Evolutionary conservation across 192 early-diverging fungal species (phyloP), one percentile per base, ranked within the genome.

Genomic region (Podila minutissima): DNA sequence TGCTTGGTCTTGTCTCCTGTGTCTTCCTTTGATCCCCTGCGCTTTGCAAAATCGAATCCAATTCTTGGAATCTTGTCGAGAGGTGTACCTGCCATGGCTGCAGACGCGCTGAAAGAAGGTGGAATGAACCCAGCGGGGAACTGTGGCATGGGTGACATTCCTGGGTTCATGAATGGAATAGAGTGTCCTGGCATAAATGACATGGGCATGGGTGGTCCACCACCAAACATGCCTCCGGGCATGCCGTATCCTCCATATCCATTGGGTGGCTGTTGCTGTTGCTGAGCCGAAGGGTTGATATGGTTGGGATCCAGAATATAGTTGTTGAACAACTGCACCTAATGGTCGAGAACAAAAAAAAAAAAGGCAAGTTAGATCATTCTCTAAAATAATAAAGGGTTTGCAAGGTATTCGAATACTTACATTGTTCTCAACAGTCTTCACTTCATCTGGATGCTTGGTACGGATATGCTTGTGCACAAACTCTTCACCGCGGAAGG

Each of bases 401-500:
- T 46, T 46, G 41, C 13, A 0, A 15, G 15, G 41, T 11, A 41
- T 41, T 22, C 28, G 10, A 58, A 65, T 11, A 26, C 5, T 33
- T 75, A 85, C 83, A 5, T 97, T 94, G 49, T 85, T 82, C 71
- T 87, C 86, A 26, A 92, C 68, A 55, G 74, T 72, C 55, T 91
- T 91, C 61, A 93, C 71, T 66, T 90, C 86, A 33, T 93, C 92
- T 15, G 91, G 86, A 79, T 99, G 98, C 84, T 99, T 99, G 65
- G 88, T 89, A 69, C 88, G 75, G 73, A 99, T 94, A 73, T 99
- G 98, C 84, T 99, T 99, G 82, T 89, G 89, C 26, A 98, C 95
- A 92, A 95, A 99, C 68, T 94, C 93, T 38, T 93, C 89, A 26
- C 95, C 98, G 75, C 94, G 93, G 88, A 99, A 99, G 49, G 97